Base-by-base conservation (phyloP, 148 eudicot species). In the Cornus kousa region DNA sequence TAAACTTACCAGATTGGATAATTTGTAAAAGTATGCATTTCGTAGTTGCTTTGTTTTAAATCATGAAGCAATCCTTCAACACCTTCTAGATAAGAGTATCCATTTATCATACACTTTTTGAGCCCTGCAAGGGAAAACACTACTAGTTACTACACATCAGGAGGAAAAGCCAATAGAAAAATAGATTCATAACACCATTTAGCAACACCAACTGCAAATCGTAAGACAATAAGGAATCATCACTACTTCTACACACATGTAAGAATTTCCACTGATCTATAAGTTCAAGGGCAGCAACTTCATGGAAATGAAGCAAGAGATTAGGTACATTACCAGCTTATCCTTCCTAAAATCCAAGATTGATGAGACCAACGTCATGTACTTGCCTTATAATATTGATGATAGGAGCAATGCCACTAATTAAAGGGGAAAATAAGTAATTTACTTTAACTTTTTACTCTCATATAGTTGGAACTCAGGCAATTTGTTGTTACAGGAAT, bases 21-120 rank as follows among this genome's bases (percentile, higher is more conserved):
- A 86, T 95, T 95, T 70, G 97, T 93, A 76, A 87, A 87, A 78
- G 98, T 90, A 72, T 95, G 98, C 82, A 95, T 91, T 87, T 95
- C 98, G 73, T 91, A 95, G 88, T 88, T 87, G 83, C 84, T 90
- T 81, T 79, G 83, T 79, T 91, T 93, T 31, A 95, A 81, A 80
- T 78, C 80, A 69, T 65, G 22, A 69, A 95, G 94, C 75, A 93
- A 83, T 78, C 78, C 88, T 85, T 95, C 94, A 68, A 91, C 83
- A 24, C 98, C 97, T 74, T 90, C 86, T 72, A 95, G 9, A 74
- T 89, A 93, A 74, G 90, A 86, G 75, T 89, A 95, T 77, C 93
- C 97, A 48, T 70, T 87, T 83, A 68, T 86, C 91, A 95, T 88
- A 84, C 96, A 91, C 71, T 70, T 79, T 86, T 95, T 95, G 53